These are phyloP conservation scores for Akanthomyces lecanii DNA, from an alignment of 2,329 filamentous ascomycete genomes.

Conservation along the genomic window DNA sequence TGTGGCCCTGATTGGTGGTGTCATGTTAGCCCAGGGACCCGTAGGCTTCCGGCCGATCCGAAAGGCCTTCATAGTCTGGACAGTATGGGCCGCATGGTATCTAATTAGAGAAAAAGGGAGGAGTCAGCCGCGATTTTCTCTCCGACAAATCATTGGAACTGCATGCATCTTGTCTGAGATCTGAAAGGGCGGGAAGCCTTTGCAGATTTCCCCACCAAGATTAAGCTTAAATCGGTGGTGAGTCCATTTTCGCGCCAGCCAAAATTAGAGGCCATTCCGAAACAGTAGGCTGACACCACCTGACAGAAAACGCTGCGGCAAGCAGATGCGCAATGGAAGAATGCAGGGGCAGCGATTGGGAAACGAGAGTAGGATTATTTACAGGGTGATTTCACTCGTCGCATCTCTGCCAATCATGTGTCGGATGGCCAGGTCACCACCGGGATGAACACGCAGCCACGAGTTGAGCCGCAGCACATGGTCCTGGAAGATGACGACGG, in stretches of 20 bases:
- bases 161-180: neutral
- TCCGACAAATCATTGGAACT: neutral
- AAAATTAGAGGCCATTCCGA: constrained; percentile 12
- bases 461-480: constrained; percentile 50
- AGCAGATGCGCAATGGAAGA: neutral
- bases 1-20: constrained; percentile 51
- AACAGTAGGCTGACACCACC: neutral
- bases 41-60: constrained; percentile 54
- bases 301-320: neutral
- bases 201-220: constrained; percentile 5
- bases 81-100: constrained; percentile 51
- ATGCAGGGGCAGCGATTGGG: neutral
- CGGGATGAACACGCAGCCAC: constrained; percentile 57
- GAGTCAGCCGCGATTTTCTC: constrained; percentile 7
- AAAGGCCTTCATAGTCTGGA: constrained; percentile 55
- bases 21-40: constrained; percentile 53
- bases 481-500: constrained; percentile 54
- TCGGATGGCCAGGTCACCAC: constrained; percentile 53
- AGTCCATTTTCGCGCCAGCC: neutral
- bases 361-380: constrained; percentile 23
- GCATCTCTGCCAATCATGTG: constrained; percentile 60
- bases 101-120: constrained; percentile 34
- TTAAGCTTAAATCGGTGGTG: constrained; percentile 7
- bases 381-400: constrained; percentile 57
- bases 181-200: neutral